These are phyloP conservation scores for Vigna mungo DNA, from an alignment of 306 rosid species.

Conservation along the genomic window DNA sequence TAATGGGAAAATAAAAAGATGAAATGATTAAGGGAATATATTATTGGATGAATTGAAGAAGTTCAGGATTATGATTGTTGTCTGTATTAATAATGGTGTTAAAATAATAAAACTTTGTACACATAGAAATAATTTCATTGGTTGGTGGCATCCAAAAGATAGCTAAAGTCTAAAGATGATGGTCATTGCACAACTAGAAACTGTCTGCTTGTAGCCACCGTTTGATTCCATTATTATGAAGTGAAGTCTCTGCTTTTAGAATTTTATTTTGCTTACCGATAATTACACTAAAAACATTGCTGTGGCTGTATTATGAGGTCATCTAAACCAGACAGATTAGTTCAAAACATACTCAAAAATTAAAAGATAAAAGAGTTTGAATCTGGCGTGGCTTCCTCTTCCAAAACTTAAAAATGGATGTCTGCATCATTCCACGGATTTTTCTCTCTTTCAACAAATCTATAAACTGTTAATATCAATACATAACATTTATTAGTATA, in stretches of 20 bases:
- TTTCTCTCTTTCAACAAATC: conserved; percentile 1
- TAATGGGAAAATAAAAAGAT: background rate
- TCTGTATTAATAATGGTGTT: conserved; percentile 21
- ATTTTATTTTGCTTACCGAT: background rate
- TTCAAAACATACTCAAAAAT: conserved; percentile 20
- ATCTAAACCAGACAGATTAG: conserved; percentile 31
- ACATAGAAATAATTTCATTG: conserved; percentile 24
- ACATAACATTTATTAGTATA: background rate
- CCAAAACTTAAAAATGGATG: conserved; percentile 8
- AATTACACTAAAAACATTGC: background rate
- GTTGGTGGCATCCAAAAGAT: conserved; percentile 28
- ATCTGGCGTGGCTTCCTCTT: conserved; percentile 46
- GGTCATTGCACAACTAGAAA: conserved; percentile 33
- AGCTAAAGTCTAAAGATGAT: conserved; percentile 33
- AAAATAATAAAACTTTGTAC: conserved; percentile 23
- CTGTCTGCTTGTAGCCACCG: conserved; percentile 49
- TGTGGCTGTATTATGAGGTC: conserved; percentile 1
- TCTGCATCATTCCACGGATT: conserved; percentile 52
- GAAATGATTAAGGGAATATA: conserved; percentile 31
- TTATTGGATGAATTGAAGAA: conserved; percentile 25
- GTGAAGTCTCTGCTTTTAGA: background rate
- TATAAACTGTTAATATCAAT: background rate
- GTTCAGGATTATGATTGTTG: conserved; percentile 21
- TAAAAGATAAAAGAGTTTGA: background rate
- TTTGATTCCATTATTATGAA: conserved; percentile 40